Base-by-base conservation (phyloP, 208 protist species). In the Entamoeba invadens region DNA sequence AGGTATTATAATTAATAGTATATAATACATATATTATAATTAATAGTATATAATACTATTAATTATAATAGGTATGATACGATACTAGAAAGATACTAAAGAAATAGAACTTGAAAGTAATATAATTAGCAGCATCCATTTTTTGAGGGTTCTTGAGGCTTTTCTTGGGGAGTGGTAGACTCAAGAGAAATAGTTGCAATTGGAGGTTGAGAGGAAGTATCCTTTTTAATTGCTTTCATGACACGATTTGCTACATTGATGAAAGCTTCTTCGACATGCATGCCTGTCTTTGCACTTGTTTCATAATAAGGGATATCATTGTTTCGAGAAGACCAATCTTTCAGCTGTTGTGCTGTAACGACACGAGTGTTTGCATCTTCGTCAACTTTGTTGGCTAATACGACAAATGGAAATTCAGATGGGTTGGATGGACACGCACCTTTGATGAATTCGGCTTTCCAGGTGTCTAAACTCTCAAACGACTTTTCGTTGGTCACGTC, bases 211-310 rank as follows among this genome's bases (percentile, higher is more conserved):
- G 8, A 35, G 25, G 12, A 42, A 87, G 31, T 35, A 8, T 87
- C 57, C 38, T 87, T 87, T n/a, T 87, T 87, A 21, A 87, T 87
- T 12, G 57, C 38, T 87, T 87, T 87, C 8, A 87, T 35, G 12
- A 87, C 57, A 12, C 25, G 31, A 12, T 35, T 87, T 12, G 57
- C 57, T 42, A 87, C 21, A 35, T 18, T n/a, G 31, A 87, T 42
- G 38, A 96, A 96, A 51, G 94, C 31, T 46, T 95, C 94, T 51
- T 94, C 95, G 1, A 96, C 94, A 91, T 96, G 95, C 35, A 94
- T 47, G 21, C 91, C 35, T 38, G 10, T 77, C 45, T 96, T 96
- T 2, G 95, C 95, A 38, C 94, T 95, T 8, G 95, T 94, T 91
- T 96, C 95, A 68, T 95, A 94, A 93, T 95, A 95, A 5, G 50